Conservation (phyloP, 2,329 filamentous ascomycete species). For the Alternaria ethzedia region DNA sequence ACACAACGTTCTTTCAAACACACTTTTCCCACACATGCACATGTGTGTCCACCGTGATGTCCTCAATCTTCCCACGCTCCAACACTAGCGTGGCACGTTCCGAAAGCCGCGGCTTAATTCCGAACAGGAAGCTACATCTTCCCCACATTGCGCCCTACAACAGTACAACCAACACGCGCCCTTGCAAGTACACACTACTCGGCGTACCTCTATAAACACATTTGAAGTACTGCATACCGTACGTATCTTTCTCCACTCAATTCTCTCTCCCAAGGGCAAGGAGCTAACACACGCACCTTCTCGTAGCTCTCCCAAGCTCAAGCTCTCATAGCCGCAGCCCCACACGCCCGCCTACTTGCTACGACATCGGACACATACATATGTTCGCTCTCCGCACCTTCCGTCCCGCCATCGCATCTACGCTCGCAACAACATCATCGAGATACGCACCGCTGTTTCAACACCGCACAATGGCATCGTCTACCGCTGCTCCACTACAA, state of each 20-base stretch:
- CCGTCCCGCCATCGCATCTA: not conserved
- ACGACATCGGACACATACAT: constrained; percentile 10
- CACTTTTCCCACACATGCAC: not conserved
- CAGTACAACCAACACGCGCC: constrained; percentile 1
- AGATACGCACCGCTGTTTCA: not conserved
- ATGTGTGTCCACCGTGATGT: not conserved
- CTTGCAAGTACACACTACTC: not conserved
- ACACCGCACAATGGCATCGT: constrained; percentile 30
- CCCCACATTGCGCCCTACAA: constrained; percentile 11
- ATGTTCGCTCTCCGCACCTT: constrained; percentile 15
- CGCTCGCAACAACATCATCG: not conserved
- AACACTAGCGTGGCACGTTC: not conserved
- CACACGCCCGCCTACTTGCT: not conserved
- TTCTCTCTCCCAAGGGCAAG: not conserved
- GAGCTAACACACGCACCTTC: not conserved
- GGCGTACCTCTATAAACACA: not conserved
- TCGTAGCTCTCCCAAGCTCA: not conserved
- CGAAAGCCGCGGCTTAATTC: constrained; percentile 16
- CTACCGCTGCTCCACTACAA: constrained; percentile 24
- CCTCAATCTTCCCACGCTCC: not conserved
- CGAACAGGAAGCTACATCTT: constrained; percentile 5
- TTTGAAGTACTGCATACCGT: not conserved
- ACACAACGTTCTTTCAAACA: constrained; percentile 5
- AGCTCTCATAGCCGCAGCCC: not conserved
- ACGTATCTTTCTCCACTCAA: not conserved